A percentile compares a stretch with the other conserved stretches of the same genome.
Conservation (phyloP, 371 early-diverging fungal genomes). For the Mortierella sp. region DNA sequence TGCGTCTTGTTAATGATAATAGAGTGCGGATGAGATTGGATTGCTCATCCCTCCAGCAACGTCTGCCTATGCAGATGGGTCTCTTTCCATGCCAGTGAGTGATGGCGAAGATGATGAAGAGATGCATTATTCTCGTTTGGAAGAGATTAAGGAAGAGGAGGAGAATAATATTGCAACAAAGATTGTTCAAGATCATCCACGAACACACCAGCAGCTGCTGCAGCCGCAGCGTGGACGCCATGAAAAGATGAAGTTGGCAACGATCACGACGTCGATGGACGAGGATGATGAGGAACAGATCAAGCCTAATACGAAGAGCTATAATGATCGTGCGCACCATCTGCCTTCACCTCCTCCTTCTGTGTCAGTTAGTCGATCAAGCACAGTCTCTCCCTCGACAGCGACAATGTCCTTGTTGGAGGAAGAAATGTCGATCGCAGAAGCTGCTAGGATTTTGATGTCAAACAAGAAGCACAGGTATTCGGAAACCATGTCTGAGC, state of each 20-base stretch:
- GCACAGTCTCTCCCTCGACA: slow-evolving; percentile 47
- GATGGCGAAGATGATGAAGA: slow-evolving; percentile 50
- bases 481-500: slow-evolving; percentile 15
- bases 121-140: slow-evolving; percentile 21
- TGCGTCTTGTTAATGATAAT: neutral
- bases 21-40: slow-evolving; percentile 39
- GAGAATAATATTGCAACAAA: slow-evolving; percentile 9
- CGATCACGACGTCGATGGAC: slow-evolving; percentile 32
- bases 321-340: slow-evolving; percentile 1
- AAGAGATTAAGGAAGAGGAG: slow-evolving; percentile 56
- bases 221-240: slow-evolving; percentile 27
- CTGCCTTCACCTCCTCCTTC: slow-evolving; percentile 53
- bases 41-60: slow-evolving; percentile 48
- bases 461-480: slow-evolving; percentile 32
- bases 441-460: slow-evolving; percentile 38
- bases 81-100: slow-evolving; percentile 54
- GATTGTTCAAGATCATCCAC: neutral
- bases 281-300: slow-evolving; percentile 14
- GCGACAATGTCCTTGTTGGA: slow-evolving; percentile 30
- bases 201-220: slow-evolving; percentile 1
- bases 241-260: slow-evolving; percentile 49
- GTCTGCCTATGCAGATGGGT: slow-evolving; percentile 52
- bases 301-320: neutral
- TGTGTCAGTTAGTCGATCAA: slow-evolving; percentile 35
- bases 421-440: slow-evolving; percentile 43